Base-by-base conservation (phyloP, 805 yeast genomes). In the Saccharomycopsis guyanensis region DNA sequence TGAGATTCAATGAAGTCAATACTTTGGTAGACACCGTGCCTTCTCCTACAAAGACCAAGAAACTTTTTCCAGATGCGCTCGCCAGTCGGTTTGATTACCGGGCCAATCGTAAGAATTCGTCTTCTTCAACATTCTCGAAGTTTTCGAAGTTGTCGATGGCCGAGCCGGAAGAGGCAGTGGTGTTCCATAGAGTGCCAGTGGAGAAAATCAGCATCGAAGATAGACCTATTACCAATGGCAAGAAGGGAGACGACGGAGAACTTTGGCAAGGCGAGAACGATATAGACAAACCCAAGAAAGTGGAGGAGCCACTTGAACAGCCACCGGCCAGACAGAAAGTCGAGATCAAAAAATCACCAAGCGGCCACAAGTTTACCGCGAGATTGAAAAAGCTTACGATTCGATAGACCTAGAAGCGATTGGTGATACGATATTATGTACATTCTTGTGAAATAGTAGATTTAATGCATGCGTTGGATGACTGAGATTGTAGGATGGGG, bases 181-280 rank as follows among this genome's bases (percentile, higher is more conserved):
- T 42, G 8, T 34, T 22, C 32, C 43, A 27, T 10, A 16, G 18
- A 22, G 24, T 42, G 13, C 31, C 43, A 20, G 40, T 20, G 13
- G 45, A 42, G n/a, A 40, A 38, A 22, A 39, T 46, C n/a, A 33
- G 36, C 6, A 19, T 34, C 16, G 48, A 46, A 22, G 50, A 50
- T 34, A 16, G 43, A 13, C 53, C 53, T 3, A 46, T 50, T 12
- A 50, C 53, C 6, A 50, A 50, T 27, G 53, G 53, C 6, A 43
- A 40, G 31, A 43, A 24, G 23, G 53, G 53, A 20, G 53, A 50
- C 23, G 53, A 46, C 34, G 53, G 53, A 12, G 38, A 31, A 12
- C 40, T 43, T 12, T 47, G 51, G 47, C n/a, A 46, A 31, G 38
- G 36, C 22, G 50, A 42, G 19, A 35, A 36, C 13, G 33, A 23